phyloP scores from a whole-genome alignment of 306 rosid genomes.

The Cucumis sativus region Cucumber_9930_V3 NC_026655.2:26095001-26095500 shows the following conservation, averaged over 20 bases:
- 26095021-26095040: too few relatives aligned
- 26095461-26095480: not conserved
- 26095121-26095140: too few relatives aligned
- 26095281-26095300: not conserved
- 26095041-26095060: too few relatives aligned
- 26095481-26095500: conserved; percentile 36
- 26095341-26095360: not conserved
- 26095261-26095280: too few relatives aligned
- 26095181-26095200: too few relatives aligned
- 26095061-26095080: too few relatives aligned
- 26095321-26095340: not conserved
- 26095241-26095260: not conserved
- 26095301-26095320: not conserved
- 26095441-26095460: not conserved
- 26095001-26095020: too few relatives aligned
- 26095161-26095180: too few relatives aligned
- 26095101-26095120: too few relatives aligned
- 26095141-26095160: too few relatives aligned
- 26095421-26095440: not conserved
- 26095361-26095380: not conserved
- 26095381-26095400: not conserved
- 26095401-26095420: not conserved
- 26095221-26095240: not conserved
- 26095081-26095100: too few relatives aligned
- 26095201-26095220: too few relatives aligned